Conservation (phyloP, 768 basidiomycete species). For the Zangia roseola region DNA sequence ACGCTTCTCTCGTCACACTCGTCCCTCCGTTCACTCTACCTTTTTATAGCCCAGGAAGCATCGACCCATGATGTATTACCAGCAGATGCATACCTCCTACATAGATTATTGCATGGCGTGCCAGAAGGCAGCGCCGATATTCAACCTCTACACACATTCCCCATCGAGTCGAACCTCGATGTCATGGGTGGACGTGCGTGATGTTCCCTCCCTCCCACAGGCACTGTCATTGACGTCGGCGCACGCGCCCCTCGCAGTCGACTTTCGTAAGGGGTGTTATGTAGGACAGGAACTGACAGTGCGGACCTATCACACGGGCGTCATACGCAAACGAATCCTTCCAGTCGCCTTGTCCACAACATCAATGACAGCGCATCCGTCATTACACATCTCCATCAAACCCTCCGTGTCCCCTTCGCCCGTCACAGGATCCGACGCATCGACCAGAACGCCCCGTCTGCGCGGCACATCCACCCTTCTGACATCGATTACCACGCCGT, state of each 20-base stretch:
- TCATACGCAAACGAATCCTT: slow-evolving; percentile 84
- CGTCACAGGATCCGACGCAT: slow-evolving; percentile 25
- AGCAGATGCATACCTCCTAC: slow-evolving; percentile 64
- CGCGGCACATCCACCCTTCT: slow-evolving; percentile 78
- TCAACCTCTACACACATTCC: slow-evolving; percentile 72
- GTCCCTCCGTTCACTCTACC: not conserved
- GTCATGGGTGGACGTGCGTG: slow-evolving; percentile 87
- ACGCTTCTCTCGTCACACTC: not conserved
- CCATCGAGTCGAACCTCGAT: slow-evolving; percentile 94
- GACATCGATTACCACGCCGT: slow-evolving; percentile 42
- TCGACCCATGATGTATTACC: slow-evolving; percentile 54
- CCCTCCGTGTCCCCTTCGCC: slow-evolving; percentile 13
- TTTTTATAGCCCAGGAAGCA: slow-evolving; percentile 47
- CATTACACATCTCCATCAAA: slow-evolving; percentile 27
- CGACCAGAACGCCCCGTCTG: slow-evolving; percentile 47
- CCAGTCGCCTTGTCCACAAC: slow-evolving; percentile 60
- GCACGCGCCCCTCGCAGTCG: slow-evolving; percentile 51
- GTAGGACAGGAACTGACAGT: slow-evolving; percentile 97
- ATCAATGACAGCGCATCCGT: slow-evolving; percentile 13
- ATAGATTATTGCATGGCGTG: slow-evolving; percentile 79
- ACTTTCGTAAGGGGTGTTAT: slow-evolving; percentile 97
- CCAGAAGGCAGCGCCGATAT: slow-evolving; percentile 87
- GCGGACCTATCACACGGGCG: slow-evolving; percentile 92
- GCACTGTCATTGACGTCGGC: slow-evolving; percentile 1
- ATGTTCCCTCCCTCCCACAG: not conserved